phyloP scores from a whole-genome alignment of 805 yeast genomes.

The Pichia heedii region DNA sequence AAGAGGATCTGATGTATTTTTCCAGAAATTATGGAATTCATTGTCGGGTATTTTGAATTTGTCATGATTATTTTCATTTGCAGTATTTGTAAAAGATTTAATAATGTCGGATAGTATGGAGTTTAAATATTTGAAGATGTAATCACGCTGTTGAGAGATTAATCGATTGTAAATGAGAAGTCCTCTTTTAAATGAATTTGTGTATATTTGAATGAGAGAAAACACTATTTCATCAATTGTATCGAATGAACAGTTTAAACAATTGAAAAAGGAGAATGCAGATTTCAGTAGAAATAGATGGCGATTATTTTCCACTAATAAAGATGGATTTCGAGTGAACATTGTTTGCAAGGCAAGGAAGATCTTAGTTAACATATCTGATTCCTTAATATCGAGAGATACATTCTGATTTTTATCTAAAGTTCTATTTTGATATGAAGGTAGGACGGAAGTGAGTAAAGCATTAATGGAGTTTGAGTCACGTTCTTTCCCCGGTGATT shows the following conservation, averaged over 20 bases:
- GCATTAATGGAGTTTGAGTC: slow-evolving; percentile 25
- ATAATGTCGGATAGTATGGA: slow-evolving; percentile 17
- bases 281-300: slow-evolving; percentile 6
- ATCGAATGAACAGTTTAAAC: slow-evolving; percentile 15
- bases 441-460: slow-evolving; percentile 22
- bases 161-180: slow-evolving; percentile 18
- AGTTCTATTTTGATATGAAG: slow-evolving; percentile 15
- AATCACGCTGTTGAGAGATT: slow-evolving; percentile 16
- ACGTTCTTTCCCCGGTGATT: slow-evolving; percentile 18
- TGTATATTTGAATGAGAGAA: slow-evolving; percentile 18
- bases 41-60: too few species aligned
- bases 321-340: slow-evolving; percentile 17
- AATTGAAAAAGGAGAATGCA: slow-evolving; percentile 21
- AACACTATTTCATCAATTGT: slow-evolving; percentile 17
- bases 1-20: not conserved
- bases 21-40: too few species aligned
- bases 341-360: slow-evolving; percentile 21
- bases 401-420: slow-evolving; percentile 15
- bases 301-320: slow-evolving; percentile 17
- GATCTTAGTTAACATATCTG: slow-evolving; percentile 14
- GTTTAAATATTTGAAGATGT: slow-evolving; percentile 17
- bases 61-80: not conserved
- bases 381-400: not conserved
- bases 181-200: slow-evolving; percentile 14
- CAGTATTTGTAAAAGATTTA: slow-evolving; percentile 20